phyloP scores from a whole-genome alignment of 345 rosid genomes.

The Salix suchowensis region DNA sequence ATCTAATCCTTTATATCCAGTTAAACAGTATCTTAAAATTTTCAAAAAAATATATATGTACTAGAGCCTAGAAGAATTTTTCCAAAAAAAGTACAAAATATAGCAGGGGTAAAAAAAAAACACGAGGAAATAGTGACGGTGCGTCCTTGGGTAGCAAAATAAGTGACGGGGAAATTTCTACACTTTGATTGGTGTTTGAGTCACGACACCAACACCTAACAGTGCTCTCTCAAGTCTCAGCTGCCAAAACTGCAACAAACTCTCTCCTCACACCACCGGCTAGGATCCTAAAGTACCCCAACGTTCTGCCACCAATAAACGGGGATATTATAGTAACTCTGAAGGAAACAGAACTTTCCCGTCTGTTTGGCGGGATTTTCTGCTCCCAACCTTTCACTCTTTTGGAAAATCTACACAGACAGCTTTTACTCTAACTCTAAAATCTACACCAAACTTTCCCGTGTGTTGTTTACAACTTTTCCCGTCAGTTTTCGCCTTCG shows the following conservation, averaged over 20 bases:
- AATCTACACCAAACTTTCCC: too few species aligned
- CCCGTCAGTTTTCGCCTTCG: background rate
- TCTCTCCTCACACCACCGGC: too few species aligned
- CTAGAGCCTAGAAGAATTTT: background rate
- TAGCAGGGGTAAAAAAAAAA: background rate
- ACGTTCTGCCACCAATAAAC: too few species aligned
- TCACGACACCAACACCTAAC: background rate
- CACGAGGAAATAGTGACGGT: background rate
- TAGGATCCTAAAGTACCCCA: background rate
- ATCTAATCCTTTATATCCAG: background rate
- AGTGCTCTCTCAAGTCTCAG: background rate
- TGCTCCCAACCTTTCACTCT: background rate
- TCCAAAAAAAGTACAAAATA: background rate
- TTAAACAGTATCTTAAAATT: background rate
- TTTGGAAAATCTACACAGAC: background rate
- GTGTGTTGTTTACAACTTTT: too few species aligned
- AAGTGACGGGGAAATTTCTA: too few species aligned
- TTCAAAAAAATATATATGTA: background rate
- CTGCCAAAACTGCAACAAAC: too few species aligned
- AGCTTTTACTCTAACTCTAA: too few species aligned
- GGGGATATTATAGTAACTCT: background rate
- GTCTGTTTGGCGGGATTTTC: constrained; percentile 22
- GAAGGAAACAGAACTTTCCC: background rate
- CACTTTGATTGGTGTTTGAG: too few species aligned
- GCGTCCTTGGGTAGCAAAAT: background rate